These are phyloP conservation scores for Cephalotrichum gorgonifer DNA, from an alignment of 2,329 filamentous ascomycete genomes.

Conservation along the genomic window DNA sequence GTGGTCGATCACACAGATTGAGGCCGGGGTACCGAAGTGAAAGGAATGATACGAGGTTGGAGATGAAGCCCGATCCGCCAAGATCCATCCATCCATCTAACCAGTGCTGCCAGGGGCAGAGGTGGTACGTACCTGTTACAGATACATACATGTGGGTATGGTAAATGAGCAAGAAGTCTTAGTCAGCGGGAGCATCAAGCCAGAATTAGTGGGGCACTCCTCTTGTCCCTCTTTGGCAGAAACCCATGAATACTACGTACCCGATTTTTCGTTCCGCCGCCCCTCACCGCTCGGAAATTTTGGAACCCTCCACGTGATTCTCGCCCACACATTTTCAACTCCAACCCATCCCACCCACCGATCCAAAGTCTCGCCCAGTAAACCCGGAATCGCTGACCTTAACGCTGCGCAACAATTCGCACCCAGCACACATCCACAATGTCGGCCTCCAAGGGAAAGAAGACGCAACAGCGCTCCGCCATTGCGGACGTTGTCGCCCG, in stretches of 20 bases:
- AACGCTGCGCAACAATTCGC: slow-evolving; percentile 3
- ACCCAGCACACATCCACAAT: slow-evolving; percentile 19
- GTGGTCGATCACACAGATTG: slow-evolving; percentile 3
- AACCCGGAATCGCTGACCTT: background rate
- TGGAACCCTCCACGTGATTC: slow-evolving; percentile 7
- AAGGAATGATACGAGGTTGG: background rate
- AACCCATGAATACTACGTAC: no score
- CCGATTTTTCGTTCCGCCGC: background rate
- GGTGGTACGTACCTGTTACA: background rate
- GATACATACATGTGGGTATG: background rate
- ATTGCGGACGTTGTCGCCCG: slow-evolving; percentile 98
- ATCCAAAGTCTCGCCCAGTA: background rate
- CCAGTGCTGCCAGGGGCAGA: background rate
- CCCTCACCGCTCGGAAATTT: background rate
- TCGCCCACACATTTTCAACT: slow-evolving; percentile 7
- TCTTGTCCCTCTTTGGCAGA: no score
- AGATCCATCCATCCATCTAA: no score
- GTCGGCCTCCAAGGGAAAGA: slow-evolving; percentile 31
- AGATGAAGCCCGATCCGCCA: background rate
- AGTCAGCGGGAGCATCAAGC: no score
- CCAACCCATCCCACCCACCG: slow-evolving; percentile 6
- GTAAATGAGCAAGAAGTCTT: no score
- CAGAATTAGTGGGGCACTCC: no score
- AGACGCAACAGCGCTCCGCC: slow-evolving; percentile 72
- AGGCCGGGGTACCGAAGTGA: background rate